Base-by-base conservation (phyloP, 139 green algal genomes). In the Bryopsis sp. region DNA sequence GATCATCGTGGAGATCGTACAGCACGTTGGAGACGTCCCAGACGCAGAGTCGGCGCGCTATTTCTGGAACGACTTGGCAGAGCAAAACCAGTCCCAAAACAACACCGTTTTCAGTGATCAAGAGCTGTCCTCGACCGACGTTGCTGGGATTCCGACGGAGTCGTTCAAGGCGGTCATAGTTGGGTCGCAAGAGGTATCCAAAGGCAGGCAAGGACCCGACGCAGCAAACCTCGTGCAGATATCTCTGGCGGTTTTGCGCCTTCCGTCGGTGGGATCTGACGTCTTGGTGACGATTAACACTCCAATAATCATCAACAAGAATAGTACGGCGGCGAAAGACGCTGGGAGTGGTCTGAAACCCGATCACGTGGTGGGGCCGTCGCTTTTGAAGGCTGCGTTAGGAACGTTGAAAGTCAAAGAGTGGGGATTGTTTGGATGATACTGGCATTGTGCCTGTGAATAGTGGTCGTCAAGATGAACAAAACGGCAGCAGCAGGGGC, bases 1-100 rank as follows among this genome's bases (percentile, higher is more conserved):
- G 3, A 35, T 90, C 26, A 58, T 90, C 0, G 39, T 90, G 0
- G 85, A 90, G 72, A 68, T 90, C 1, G 50, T 90, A 47, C 83
- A 85, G 61, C 77, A 85, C 70, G 63, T 72, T 48, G 74, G 68
- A n/a, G 38, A 48, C 11, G 66, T 82, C 5, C 2, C 62, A 19
- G 71, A 88, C 37, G 34, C 8, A 6, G 58, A 72, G 2, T 48
- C 71, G 19, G 68, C 37, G 0, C 28, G 32, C 1, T 69, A 68
- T 39, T 81, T 77, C 19, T 89, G 83, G 43, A 26, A 89, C 0
- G 82, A 88, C 48, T 58, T 82, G n/a, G 82, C 73, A 11, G 47
- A 26, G 3, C 58, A 58, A 4, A 89, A 87, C 58, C 68, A 81
- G 2, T 75, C 78, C 4, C 33, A 33, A 68, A 47, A n/a, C 29